A percentile compares a stretch with the other conserved stretches of the same genome.
Evolutionary conservation across 2,329 filamentous ascomycete genomes (phyloP).

Genomic region (Exophiala viscosa): DNA sequence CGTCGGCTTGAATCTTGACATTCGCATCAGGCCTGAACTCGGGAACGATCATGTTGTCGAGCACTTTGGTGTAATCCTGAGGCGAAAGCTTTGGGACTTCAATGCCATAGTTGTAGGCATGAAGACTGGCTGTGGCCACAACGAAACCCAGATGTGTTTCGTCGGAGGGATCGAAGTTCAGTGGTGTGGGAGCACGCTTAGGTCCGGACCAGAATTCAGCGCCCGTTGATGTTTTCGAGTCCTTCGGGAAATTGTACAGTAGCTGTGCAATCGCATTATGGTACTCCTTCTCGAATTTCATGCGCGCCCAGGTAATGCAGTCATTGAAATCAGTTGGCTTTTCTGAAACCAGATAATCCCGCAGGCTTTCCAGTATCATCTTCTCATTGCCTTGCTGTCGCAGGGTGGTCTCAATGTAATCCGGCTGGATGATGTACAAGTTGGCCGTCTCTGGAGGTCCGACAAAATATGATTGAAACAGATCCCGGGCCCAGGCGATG

Average conservation of each 20-base stretch:
- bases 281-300: constrained; percentile 93
- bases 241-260: constrained; percentile 95
- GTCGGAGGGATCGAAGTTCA: constrained; percentile 84
- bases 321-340: constrained; percentile 92
- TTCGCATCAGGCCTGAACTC: constrained; percentile 87
- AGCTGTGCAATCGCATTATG: constrained; percentile 95
- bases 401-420: constrained; percentile 80
- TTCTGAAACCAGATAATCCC: constrained; percentile 85
- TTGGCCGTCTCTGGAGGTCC: constrained; percentile 93
- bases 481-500: constrained; percentile 94
- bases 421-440: constrained; percentile 83
- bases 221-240: constrained; percentile 80
- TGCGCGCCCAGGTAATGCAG: constrained; percentile 91
- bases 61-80: constrained; percentile 69
- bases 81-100: constrained; percentile 72
- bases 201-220: constrained; percentile 97
- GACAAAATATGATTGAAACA: constrained; percentile 92
- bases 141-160: constrained; percentile 84
- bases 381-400: constrained; percentile 96
- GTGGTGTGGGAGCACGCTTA: constrained; percentile 87
- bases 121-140: constrained; percentile 81
- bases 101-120: constrained; percentile 97
- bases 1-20: constrained; percentile 95
- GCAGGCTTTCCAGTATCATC: constrained; percentile 82
- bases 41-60: constrained; percentile 91